Conservation (phyloP, 352 stramenopile species). For the Phytopythium kandeliae region DNA sequence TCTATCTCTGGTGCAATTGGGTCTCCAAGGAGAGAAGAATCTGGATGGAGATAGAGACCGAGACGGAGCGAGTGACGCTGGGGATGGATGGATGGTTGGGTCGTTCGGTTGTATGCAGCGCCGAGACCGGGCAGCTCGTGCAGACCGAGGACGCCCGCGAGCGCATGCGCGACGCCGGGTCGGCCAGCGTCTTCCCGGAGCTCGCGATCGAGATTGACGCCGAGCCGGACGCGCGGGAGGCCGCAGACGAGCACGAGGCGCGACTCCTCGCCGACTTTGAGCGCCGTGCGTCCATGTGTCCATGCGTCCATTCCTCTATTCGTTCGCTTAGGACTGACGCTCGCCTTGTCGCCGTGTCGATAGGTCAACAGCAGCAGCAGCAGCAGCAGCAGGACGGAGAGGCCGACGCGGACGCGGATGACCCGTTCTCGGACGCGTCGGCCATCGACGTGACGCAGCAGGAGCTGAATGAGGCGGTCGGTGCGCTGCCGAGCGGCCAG, state of each 20-base stretch:
- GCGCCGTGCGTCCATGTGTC: constrained; percentile 26
- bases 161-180: constrained; percentile 38
- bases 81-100: too few relatives aligned
- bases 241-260: constrained; percentile 65
- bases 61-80: too few relatives aligned
- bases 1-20: too few relatives aligned
- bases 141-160: constrained; percentile 26
- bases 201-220: constrained; percentile 77
- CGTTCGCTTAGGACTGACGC: not conserved
- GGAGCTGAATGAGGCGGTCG: constrained; percentile 68
- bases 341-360: not conserved
- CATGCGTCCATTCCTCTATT: not conserved
- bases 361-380: not conserved
- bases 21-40: too few relatives aligned
- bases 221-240: constrained; percentile 54
- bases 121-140: constrained; percentile 29
- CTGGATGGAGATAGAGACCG: too few relatives aligned
- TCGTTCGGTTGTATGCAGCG: too few relatives aligned
- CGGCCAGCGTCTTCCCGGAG: constrained; percentile 71
- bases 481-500: constrained; percentile 36
- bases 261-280: constrained; percentile 73
- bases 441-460: constrained; percentile 71
- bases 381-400: constrained; percentile 13
- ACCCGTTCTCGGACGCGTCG: constrained; percentile 65
- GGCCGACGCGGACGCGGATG: too few relatives aligned